phyloP scores from a whole-genome alignment of 1,284 basidiomycete genomes.

The Ganoderma boninense region DNA sequence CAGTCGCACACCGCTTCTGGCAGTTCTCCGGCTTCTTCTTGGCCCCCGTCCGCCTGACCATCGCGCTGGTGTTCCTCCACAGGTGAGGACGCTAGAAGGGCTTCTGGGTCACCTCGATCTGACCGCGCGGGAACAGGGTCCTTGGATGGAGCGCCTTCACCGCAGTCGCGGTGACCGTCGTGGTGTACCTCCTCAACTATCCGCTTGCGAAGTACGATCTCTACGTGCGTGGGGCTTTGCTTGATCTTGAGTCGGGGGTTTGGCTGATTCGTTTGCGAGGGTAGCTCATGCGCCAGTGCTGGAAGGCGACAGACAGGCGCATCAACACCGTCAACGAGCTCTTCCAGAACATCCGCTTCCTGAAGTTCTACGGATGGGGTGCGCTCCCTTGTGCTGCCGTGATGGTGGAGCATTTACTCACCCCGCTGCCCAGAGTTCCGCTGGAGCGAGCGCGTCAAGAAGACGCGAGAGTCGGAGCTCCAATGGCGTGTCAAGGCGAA shows the following conservation, averaged over 20 bases:
- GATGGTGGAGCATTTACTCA: background rate
- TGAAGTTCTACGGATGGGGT: conserved; percentile 82
- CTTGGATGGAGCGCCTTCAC: conserved; percentile 86
- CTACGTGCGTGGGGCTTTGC: conserved; percentile 50
- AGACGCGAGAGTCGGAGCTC: conserved; percentile 64
- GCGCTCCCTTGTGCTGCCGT: conserved; percentile 8
- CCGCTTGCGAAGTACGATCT: conserved; percentile 73
- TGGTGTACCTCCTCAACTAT: conserved; percentile 74
- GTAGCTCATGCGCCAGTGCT: conserved; percentile 67
- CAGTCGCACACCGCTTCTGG: conserved; percentile 78
- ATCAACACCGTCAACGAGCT: conserved; percentile 86
- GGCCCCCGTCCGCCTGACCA: conserved; percentile 77
- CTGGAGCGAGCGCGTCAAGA: conserved; percentile 61
- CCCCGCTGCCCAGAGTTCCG: conserved; percentile 34
- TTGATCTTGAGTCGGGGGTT: background rate
- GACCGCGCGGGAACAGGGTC: conserved; percentile 53
- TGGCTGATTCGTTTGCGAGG: background rate
- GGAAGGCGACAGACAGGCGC: conserved; percentile 76
- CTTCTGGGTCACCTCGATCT: conserved; percentile 15
- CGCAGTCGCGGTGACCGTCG: conserved; percentile 75
- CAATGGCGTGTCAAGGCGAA: conserved; percentile 72
- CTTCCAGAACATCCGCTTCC: conserved; percentile 74
- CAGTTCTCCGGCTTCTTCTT: conserved; percentile 73
- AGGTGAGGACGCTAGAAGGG: conserved; percentile 51
- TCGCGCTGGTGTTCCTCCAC: conserved; percentile 81